A percentile compares a stretch with the other conserved stretches of the same genome.
Conservation (phyloP, 306 rosid genomes). For the Cyclanthera cordifolia region DNA sequence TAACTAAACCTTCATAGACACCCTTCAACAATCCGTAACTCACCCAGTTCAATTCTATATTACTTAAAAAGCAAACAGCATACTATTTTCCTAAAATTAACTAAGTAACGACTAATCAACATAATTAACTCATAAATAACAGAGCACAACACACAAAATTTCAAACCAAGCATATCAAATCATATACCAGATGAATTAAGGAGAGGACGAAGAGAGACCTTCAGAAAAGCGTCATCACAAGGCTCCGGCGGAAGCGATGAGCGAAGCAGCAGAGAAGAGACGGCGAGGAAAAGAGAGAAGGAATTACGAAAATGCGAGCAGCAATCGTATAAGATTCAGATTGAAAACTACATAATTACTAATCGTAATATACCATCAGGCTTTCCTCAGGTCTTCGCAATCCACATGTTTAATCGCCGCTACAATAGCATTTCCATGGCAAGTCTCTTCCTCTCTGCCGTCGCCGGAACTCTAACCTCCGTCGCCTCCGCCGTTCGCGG, state of each 20-base stretch:
- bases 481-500: not conserved
- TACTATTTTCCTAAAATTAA: not conserved
- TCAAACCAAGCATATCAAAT: not conserved
- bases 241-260: constrained; percentile 6
- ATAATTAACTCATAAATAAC: too few species aligned
- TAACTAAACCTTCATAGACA: too few species aligned
- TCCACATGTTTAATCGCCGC: constrained; percentile 17
- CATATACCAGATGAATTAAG: not conserved
- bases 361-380: constrained; percentile 1
- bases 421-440: constrained; percentile 4
- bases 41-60: not conserved
- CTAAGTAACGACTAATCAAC: too few species aligned
- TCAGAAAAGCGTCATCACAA: constrained; percentile 14
- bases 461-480: not conserved
- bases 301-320: constrained; percentile 3
- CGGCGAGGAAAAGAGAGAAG: not conserved
- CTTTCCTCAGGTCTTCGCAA: constrained; percentile 15
- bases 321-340: constrained; percentile 17
- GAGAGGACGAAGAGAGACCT: constrained; percentile 11
- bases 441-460: not conserved
- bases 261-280: not conserved
- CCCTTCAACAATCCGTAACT: not conserved
- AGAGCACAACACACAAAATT: not conserved
- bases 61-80: not conserved
- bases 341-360: constrained; percentile 15